phyloP scores from a whole-genome alignment of 306 rosid species.

The Cercis canadensis region DNA sequence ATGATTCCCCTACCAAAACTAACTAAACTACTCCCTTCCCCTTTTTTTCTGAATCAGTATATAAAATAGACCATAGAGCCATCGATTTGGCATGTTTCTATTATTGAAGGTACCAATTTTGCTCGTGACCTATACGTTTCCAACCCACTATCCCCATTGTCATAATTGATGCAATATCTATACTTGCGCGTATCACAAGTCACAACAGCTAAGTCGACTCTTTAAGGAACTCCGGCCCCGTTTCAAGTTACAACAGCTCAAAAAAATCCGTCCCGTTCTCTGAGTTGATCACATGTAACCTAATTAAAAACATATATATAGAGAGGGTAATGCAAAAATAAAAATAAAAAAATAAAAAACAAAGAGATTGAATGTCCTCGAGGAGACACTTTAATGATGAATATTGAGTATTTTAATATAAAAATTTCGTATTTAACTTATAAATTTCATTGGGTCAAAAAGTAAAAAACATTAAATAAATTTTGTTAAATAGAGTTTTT shows the following conservation, averaged over 20 bases:
- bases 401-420: too few relatives aligned
- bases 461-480: too few relatives aligned
- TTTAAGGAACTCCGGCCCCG: constrained; percentile 54
- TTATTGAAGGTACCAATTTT: constrained; percentile 22
- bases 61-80: constrained; percentile 3
- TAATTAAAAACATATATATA: too few relatives aligned
- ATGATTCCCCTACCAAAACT: too few relatives aligned
- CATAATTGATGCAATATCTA: constrained; percentile 47
- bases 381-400: too few relatives aligned
- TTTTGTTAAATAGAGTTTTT: too few relatives aligned
- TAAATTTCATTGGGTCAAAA: too few relatives aligned
- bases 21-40: background rate
- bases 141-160: constrained; percentile 28
- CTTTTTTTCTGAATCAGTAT: background rate
- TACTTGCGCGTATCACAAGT: constrained; percentile 28
- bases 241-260: constrained; percentile 32
- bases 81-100: constrained; percentile 35
- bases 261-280: constrained; percentile 42
- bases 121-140: constrained; percentile 46
- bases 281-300: constrained; percentile 3
- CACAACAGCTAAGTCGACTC: constrained; percentile 38
- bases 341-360: too few relatives aligned
- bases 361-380: too few relatives aligned
- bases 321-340: too few relatives aligned
- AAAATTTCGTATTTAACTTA: too few relatives aligned